phyloP scores from a whole-genome alignment of 257 asterid genomes.

The Sherardia arvensis region DNA sequence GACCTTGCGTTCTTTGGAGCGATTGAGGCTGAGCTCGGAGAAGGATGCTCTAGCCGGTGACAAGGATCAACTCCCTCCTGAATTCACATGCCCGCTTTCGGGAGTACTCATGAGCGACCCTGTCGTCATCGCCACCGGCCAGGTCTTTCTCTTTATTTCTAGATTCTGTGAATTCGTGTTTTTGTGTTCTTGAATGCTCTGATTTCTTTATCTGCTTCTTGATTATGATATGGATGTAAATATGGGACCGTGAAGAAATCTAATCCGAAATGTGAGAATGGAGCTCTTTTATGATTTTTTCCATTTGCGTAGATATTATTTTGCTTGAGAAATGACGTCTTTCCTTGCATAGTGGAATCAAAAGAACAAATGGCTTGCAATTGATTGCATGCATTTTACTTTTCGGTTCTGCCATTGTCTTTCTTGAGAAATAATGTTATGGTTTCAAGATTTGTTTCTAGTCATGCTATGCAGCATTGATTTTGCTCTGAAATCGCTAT shows the following conservation, averaged over 20 bases:
- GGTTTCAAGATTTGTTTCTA: too few species aligned
- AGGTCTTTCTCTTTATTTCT: conserved; percentile 19
- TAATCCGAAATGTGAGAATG: background rate
- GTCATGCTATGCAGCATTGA: too few species aligned
- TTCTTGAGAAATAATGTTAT: background rate
- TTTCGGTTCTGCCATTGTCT: background rate
- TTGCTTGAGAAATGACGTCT: too few species aligned
- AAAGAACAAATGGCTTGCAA: background rate
- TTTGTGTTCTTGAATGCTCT: background rate
- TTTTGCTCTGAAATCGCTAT: background rate
- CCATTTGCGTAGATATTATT: background rate
- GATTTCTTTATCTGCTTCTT: background rate
- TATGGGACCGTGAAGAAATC: background rate
- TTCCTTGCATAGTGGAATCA: too few species aligned
- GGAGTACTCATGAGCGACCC: conserved; percentile 42
- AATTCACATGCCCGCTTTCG: conserved; percentile 46
- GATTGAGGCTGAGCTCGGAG: conserved; percentile 18
- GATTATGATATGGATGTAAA: background rate
- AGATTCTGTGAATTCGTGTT: background rate
- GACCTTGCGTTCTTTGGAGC: conserved; percentile 24
- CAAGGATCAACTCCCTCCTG: conserved; percentile 27
- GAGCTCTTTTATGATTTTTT: background rate
- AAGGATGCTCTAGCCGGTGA: conserved; percentile 1
- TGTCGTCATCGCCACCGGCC: conserved; percentile 49
- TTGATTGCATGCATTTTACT: background rate